A percentile compares a stretch with the other conserved stretches of the same genome.
phyloP scores from a whole-genome alignment of 2,329 filamentous ascomycete species.

The Thielaviopsis punctulata region DNA sequence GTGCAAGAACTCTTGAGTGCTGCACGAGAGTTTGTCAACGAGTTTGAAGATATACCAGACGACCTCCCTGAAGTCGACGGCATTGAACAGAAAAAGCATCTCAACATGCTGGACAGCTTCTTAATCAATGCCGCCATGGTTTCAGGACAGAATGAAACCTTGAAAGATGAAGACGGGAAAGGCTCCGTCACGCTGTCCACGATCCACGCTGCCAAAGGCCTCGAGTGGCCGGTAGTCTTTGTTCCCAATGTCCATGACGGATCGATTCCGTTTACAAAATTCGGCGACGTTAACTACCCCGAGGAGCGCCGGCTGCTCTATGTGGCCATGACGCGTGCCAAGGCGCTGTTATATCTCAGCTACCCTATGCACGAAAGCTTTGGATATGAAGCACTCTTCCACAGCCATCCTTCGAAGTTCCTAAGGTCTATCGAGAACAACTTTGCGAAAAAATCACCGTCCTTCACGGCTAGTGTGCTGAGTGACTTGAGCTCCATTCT shows the following conservation, averaged over 20 bases:
- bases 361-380: conserved; percentile 31
- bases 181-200: conserved; percentile 73
- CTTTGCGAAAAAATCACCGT: conserved; percentile 48
- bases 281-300: conserved; percentile 52
- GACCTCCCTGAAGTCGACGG: conserved; percentile 51
- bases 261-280: conserved; percentile 72
- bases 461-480: conserved; percentile 44
- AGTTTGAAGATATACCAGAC: conserved; percentile 31
- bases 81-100: conserved; percentile 47
- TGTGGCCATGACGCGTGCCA: conserved; percentile 89
- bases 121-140: conserved; percentile 83
- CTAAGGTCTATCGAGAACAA: conserved; percentile 15
- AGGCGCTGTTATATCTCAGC: conserved; percentile 73
- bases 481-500: conserved; percentile 56
- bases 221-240: conserved; percentile 94
- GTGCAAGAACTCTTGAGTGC: conserved; percentile 74
- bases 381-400: background rate
- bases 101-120: conserved; percentile 52
- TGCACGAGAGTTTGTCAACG: conserved; percentile 50
- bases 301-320: conserved; percentile 84
- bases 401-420: conserved; percentile 17
- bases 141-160: conserved; percentile 53
- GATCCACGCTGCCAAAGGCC: conserved; percentile 86
- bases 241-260: conserved; percentile 80
- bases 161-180: conserved; percentile 38